phyloP scores from a whole-genome alignment of 306 rosid genomes.

The Begonia peltatifolia region DNA sequence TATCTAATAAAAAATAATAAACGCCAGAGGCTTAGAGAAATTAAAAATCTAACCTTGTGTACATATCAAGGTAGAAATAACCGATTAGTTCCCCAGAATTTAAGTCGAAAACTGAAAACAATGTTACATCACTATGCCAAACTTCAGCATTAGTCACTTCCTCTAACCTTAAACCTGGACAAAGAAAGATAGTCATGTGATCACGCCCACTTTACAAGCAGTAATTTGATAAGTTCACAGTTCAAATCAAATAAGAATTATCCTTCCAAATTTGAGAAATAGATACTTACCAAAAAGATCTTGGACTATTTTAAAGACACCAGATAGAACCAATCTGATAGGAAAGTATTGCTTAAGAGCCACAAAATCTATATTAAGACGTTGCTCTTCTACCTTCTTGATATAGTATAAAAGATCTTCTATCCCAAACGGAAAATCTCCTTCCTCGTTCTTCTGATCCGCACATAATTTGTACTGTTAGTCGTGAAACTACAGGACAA shows the following conservation, averaged over 20 bases:
- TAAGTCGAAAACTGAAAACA: conserved; percentile 60
- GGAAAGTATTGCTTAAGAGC: conserved; percentile 88
- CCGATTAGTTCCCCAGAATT: conserved; percentile 75
- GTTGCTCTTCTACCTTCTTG: conserved; percentile 61
- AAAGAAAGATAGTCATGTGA: conserved; percentile 7
- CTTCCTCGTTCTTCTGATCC: conserved; percentile 80
- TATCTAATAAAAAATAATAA: too few relatives aligned
- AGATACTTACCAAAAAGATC: conserved; percentile 69
- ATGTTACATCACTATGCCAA: conserved; percentile 77
- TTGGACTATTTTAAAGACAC: conserved; percentile 80
- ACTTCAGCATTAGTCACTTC: conserved; percentile 66
- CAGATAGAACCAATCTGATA: conserved; percentile 71
- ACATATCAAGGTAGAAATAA: conserved; percentile 77
- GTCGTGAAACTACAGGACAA: conserved; percentile 11
- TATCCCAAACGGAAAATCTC: conserved; percentile 72
- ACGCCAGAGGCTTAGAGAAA: not conserved
- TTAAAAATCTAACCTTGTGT: conserved; percentile 38
- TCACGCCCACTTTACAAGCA: too few relatives aligned
- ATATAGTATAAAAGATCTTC: conserved; percentile 74
- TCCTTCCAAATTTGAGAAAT: not conserved
- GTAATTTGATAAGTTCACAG: too few relatives aligned
- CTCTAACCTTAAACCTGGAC: conserved; percentile 72
- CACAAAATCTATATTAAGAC: conserved; percentile 53
- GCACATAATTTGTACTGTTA: conserved; percentile 20
- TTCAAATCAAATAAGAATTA: not conserved